A percentile compares a stretch with the other conserved stretches of the same genome.
These are phyloP conservation scores for Ziziphus jujuba DNA, from an alignment of 306 rosid genomes.

Conservation along the genomic window DNA sequence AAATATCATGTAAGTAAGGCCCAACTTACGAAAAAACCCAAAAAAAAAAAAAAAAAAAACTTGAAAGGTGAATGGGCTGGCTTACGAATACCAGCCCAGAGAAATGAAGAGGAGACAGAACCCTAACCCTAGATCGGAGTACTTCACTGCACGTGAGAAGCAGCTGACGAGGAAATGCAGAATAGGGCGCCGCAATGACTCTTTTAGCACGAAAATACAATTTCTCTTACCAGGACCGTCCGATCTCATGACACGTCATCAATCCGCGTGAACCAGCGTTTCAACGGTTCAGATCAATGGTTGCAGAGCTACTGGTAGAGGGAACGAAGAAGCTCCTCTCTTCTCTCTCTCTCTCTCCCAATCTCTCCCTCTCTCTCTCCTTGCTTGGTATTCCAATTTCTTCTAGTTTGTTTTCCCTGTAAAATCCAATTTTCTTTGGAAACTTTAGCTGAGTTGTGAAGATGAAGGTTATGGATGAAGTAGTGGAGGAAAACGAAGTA, in stretches of 20 bases:
- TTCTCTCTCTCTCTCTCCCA: conserved; percentile 13
- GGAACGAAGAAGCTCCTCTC: conserved; percentile 63
- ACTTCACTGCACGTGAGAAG: conserved; percentile 47
- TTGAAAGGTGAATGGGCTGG: neutral
- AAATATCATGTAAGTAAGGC: too few species aligned
- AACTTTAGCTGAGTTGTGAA: conserved; percentile 11
- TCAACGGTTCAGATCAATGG: conserved; percentile 61
- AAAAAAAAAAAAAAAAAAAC: too few species aligned
- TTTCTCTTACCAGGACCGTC: conserved; percentile 37
- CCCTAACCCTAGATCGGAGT: conserved; percentile 36
- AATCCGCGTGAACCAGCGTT: conserved; percentile 43
- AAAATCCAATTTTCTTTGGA: conserved; percentile 18
- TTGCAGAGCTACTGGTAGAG: conserved; percentile 69
- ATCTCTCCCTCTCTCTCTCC: conserved; percentile 24
- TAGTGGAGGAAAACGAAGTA: conserved; percentile 51
- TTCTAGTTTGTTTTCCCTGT: conserved; percentile 12
- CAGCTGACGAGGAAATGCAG: conserved; percentile 35
- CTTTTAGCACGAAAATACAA: conserved; percentile 29
- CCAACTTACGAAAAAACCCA: too few species aligned
- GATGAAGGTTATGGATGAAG: conserved; percentile 64
- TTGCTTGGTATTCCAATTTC: conserved; percentile 32
- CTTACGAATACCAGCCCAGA: conserved; percentile 2
- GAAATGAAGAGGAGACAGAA: neutral
- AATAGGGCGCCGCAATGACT: conserved; percentile 61
- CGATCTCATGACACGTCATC: conserved; percentile 57